Percentiles rank a stretch among this genome's conserved stretches.
Conservation (phyloP, 2,329 filamentous ascomycete genomes). For the Clonostachys chloroleuca region DNA sequence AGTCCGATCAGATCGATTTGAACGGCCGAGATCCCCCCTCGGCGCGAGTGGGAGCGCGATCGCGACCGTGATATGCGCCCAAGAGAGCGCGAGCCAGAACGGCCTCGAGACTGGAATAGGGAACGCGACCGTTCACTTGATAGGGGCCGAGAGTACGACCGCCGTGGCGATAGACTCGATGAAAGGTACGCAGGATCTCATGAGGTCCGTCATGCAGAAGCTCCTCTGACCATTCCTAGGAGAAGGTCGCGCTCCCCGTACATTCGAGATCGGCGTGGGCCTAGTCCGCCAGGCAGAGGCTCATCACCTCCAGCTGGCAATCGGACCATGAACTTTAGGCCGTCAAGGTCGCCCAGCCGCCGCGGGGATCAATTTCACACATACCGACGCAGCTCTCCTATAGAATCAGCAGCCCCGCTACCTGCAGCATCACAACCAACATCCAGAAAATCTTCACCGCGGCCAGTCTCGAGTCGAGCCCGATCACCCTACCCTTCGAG, state of each 20-base stretch:
- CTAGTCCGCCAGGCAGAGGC: constrained; percentile 9
- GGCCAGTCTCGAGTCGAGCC: constrained; percentile 36
- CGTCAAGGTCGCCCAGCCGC: constrained; percentile 45
- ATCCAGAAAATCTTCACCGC: constrained; percentile 50
- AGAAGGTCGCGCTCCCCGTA: constrained; percentile 52
- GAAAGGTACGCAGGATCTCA: constrained; percentile 2
- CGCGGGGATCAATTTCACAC: constrained; percentile 37
- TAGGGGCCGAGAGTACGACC: constrained; percentile 21
- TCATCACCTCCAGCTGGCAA: constrained; percentile 22
- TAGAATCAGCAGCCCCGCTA: constrained; percentile 26
- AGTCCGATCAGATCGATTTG: constrained; percentile 26
- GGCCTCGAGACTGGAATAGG: constrained; percentile 18
- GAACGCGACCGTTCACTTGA: constrained; percentile 18
- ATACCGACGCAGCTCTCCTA: constrained; percentile 37
- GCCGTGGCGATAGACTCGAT: constrained; percentile 29
- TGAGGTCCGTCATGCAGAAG: not conserved
- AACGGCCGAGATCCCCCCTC: constrained; percentile 31
- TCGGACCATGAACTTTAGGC: constrained; percentile 41
- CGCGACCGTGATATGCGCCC: constrained; percentile 22
- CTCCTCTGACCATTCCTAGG: constrained; percentile 22
- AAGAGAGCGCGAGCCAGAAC: constrained; percentile 14
- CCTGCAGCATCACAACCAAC: constrained; percentile 45
- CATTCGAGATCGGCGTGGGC: constrained; percentile 34
- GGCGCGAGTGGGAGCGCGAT: constrained; percentile 25
- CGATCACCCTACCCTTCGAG: constrained; percentile 43